A percentile compares a stretch with the other conserved stretches of the same genome.
Conservation (phyloP, 2,329 filamentous ascomycete genomes). For the Trichophyton mentagrophytes region DNA sequence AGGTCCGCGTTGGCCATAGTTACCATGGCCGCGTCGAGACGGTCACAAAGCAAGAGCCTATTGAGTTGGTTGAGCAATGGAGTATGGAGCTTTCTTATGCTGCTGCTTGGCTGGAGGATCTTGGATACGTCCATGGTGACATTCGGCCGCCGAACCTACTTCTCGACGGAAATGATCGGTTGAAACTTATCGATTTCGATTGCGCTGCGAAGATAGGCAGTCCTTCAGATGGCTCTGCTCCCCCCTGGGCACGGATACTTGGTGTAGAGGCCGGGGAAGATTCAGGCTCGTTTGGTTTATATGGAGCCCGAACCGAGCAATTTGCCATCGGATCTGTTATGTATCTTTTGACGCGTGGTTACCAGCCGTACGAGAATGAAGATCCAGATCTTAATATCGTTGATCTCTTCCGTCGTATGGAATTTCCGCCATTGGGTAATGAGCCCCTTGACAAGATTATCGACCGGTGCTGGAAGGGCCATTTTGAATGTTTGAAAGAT, state of each 20-base stretch:
- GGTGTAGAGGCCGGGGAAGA: slow-evolving; percentile 7
- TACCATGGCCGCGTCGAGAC: slow-evolving; percentile 1
- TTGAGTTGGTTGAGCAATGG: slow-evolving; percentile 11
- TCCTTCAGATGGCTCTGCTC: not conserved
- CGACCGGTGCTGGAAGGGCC: not conserved
- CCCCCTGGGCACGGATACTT: slow-evolving; percentile 7
- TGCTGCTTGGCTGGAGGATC: slow-evolving; percentile 13
- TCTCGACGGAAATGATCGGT: slow-evolving; percentile 12
- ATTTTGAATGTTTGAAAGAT: not conserved
- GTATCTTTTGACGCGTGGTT: not conserved
- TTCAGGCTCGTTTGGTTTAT: slow-evolving; percentile 6
- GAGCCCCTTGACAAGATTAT: not conserved
- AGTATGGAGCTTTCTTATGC: slow-evolving; percentile 12
- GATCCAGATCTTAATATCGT: not conserved
- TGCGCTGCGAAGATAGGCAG: slow-evolving; percentile 6
- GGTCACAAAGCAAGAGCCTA: slow-evolving; percentile 9
- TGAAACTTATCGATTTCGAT: slow-evolving; percentile 16
- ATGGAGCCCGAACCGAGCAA: slow-evolving; percentile 9
- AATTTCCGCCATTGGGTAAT: not conserved
- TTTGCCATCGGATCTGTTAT: slow-evolving; percentile 11
- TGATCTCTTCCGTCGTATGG: not conserved
- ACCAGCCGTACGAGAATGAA: not conserved
- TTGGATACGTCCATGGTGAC: slow-evolving; percentile 14
- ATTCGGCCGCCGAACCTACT: slow-evolving; percentile 14
- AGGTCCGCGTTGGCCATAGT: slow-evolving; percentile 3